Base-by-base conservation (phyloP, 192 early-diverging fungal species). In the Bifiguratus adelaidae region DNA sequence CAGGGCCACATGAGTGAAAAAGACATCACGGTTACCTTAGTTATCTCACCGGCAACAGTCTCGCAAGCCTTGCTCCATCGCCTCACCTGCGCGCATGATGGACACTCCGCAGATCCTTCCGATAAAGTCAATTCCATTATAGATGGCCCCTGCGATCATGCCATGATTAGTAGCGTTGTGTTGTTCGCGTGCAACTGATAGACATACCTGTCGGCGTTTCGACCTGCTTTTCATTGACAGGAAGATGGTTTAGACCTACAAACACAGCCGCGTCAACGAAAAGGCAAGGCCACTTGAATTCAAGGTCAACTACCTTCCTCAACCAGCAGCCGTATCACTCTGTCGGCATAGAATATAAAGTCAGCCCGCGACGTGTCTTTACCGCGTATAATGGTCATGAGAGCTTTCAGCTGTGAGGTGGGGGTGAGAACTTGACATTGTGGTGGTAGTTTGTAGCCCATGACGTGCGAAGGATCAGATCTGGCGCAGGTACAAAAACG, bases 51-150 rank as follows among this genome's bases (percentile, higher is more conserved):
- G 72, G 60, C 87, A 92, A 55, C 85, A 86, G 30, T 92, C 86
- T 35, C 84, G 72, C 42, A 86, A 66, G 0, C 85, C 88, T 48
- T 89, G 79, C 63, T 88, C 86, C 82, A 87, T 77, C n/a, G 88
- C 77, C 61, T 96, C 92, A 52, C 92, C 92, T n/a, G 92, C 92
- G 20, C 89, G 71, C 91, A 96, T 93, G 45, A 96, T 96, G 11
- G 89, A 91, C 3, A 94, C 86, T 22, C 91, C 91, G 65, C 91
- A 94, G 56, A 94, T 94, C 28, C 84, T 72, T 47, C 89, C 89
- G 52, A 83, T 67, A 50, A 90, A 89, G 21, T 67, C 77, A 15
- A 89, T 78, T 36, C 90, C 90, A 51, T 72, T 36, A 53, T 74
- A 89, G 16, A 78, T 60, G 27, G 65, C 60, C 20, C 80, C 83